These are phyloP conservation scores for Oryza punctata DNA, from an alignment of 176 grass and related monocot species.

Conservation along the genomic window DNA sequence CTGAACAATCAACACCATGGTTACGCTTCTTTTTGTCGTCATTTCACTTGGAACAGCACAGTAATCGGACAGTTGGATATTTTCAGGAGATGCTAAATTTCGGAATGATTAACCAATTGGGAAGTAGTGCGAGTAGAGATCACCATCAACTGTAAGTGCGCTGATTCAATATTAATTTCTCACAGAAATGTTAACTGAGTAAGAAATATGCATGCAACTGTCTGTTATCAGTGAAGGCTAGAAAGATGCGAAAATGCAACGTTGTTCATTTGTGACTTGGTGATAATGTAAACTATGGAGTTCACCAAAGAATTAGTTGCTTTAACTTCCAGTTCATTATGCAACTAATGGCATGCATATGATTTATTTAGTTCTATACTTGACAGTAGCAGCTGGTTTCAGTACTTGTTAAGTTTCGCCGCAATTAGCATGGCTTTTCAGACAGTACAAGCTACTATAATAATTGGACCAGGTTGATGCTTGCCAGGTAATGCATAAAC, in stretches of 20 bases:
- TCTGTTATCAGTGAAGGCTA: background rate
- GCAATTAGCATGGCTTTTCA: slow-evolving; percentile 42
- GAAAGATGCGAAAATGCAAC: background rate
- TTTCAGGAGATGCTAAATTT: background rate
- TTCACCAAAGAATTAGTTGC: background rate
- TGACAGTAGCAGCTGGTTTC: background rate
- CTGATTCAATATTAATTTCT: background rate
- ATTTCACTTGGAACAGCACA: background rate
- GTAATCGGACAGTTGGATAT: background rate
- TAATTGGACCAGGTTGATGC: slow-evolving; percentile 44
- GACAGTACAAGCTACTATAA: slow-evolving; percentile 22
- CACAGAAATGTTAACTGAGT: background rate
- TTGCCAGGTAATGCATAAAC: slow-evolving; percentile 36
- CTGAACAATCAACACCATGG: slow-evolving; percentile 15
- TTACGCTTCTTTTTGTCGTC: background rate
- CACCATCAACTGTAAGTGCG: background rate
- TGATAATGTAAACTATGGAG: slow-evolving; percentile 6
- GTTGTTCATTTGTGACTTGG: background rate
- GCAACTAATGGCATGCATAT: background rate
- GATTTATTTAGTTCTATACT: slow-evolving; percentile 1
- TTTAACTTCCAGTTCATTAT: background rate
- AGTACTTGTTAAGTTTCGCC: slow-evolving; percentile 19
- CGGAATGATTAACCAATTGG: background rate
- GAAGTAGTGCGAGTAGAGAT: slow-evolving; percentile 7
- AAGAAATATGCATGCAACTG: background rate